A percentile compares a stretch with the other conserved stretches of the same genome.
Evolutionary conservation across 1,284 basidiomycete genomes (phyloP).

Genomic region (Vanrija sp.): DNA sequence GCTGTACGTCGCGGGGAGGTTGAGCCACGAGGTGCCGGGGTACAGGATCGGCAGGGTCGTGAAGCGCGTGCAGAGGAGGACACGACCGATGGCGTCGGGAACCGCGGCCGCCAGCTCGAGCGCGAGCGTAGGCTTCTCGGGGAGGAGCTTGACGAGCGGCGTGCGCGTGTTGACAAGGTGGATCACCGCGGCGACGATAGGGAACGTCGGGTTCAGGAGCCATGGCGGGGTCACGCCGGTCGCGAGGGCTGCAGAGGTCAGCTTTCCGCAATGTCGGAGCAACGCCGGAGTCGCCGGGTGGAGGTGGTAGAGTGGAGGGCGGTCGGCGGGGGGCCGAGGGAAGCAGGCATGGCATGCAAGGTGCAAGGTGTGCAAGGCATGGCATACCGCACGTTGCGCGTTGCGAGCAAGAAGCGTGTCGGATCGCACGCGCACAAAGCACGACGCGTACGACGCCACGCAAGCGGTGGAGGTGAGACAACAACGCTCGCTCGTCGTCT

Average conservation of each 20-base stretch:
- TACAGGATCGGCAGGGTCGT: conserved; percentile 37
- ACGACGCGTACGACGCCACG: too few species aligned
- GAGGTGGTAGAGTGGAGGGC: too few species aligned
- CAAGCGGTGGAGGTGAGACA: too few species aligned
- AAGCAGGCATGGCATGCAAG: too few species aligned
- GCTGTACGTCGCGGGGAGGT: conserved; percentile 34
- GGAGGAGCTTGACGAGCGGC: conserved; percentile 31
- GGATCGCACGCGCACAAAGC: too few species aligned
- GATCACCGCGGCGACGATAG: conserved; percentile 30
- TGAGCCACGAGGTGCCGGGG: not conserved
- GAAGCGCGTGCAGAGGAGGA: conserved; percentile 45
- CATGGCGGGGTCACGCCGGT: conserved; percentile 43
- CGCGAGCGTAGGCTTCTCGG: conserved; percentile 25
- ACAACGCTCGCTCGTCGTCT: too few species aligned
- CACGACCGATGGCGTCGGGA: conserved; percentile 45
- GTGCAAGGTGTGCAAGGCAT: too few species aligned
- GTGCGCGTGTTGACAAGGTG: conserved; percentile 44
- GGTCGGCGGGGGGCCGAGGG: too few species aligned
- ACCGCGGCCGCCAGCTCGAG: conserved; percentile 37
- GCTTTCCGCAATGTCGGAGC: too few species aligned
- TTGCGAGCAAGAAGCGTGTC: too few species aligned
- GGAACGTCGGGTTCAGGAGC: conserved; percentile 41
- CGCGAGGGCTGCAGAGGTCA: conserved; percentile 24
- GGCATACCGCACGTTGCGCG: too few species aligned
- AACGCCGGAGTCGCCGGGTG: too few species aligned